Base-by-base conservation (phyloP, 2,329 filamentous ascomycete genomes). In the Paecilomyces sp. region DNA sequence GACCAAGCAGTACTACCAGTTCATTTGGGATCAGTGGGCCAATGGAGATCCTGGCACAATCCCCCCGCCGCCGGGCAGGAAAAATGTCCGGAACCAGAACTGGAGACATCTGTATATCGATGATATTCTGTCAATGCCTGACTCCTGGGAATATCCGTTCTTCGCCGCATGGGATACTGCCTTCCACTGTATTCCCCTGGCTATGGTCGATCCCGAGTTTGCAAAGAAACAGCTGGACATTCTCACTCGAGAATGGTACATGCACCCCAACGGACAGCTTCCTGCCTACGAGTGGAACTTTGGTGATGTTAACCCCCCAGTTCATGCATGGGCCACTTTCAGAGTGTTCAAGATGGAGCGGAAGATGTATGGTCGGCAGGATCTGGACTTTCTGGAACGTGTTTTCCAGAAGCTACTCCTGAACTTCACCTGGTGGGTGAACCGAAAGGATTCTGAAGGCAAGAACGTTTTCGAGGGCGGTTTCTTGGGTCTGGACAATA, bases 381-480 rank as follows among this genome's bases (percentile, higher is more conserved):
- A 97, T 72, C 81, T 97, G 33, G 94, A 97, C 75, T 97, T 97
- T 76, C 83, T 97, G 9, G 93, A 97, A 79, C 86, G 93, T 22
- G 92, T 97, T 3, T 97, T 97, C 80, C 94, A 97, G 71, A 97
- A 97, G 75, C 77, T 97, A 61, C 80, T 97, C 25, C 81, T 97
- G 63, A 97, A 97, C 78, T 97, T 97, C 74, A 97, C 94, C 3
- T 97, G 94, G 94, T 97, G 93, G 93, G 93, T 97, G 22, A 97
- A 97, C 74, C 89, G 93, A 60, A 97, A 97, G 76, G 93, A 97
- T 68, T 83, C 84, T 11, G 91, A 96, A 9, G 93, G 92, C 68
- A 97, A 97, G 79, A 97, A 97, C 70, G 89, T 97, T 30, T 97
- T 97, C 66, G 94, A 97, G 71, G 94, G 93, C 66, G 93, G 93